A percentile compares a stretch with the other conserved stretches of the same genome.
phyloP scores from a whole-genome alignment of 768 basidiomycete species.

The Cyclocybe cylindracea region DNA sequence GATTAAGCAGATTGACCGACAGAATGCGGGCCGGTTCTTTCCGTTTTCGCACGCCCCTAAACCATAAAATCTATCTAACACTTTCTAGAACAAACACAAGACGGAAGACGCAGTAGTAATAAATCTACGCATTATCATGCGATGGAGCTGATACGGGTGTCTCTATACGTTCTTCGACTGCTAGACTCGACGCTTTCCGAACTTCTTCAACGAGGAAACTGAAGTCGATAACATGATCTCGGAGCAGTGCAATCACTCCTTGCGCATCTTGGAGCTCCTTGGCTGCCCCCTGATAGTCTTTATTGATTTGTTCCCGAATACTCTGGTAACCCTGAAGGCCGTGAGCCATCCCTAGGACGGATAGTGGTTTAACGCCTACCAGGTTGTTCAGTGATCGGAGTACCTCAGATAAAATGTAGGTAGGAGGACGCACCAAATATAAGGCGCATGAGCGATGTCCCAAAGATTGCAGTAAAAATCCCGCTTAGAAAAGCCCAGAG shows the following conservation, averaged over 20 bases:
- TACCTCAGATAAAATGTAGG: background rate
- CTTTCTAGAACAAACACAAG: no score
- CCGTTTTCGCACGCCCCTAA: no score
- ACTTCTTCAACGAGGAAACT: conserved; percentile 1
- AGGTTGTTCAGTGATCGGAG: background rate
- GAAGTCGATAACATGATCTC: conserved; percentile 4
- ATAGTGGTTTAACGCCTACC: conserved; percentile 8
- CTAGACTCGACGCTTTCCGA: background rate
- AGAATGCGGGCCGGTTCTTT: no score
- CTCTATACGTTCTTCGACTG: no score
- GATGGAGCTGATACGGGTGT: no score
- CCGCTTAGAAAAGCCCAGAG: conserved; percentile 15
- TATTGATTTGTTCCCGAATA: background rate
- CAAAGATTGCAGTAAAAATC: conserved; percentile 16
- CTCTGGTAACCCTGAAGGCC: background rate
- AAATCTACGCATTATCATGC: no score
- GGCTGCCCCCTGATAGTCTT: background rate
- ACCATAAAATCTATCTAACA: no score
- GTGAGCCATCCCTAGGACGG: conserved; percentile 8
- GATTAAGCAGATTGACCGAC: background rate
- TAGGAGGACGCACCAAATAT: conserved; percentile 12
- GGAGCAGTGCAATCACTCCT: background rate
- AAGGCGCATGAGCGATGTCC: conserved; percentile 7
- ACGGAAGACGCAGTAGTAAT: no score
- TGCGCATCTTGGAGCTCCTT: background rate